These are phyloP conservation scores for Phytophthora quininea DNA, from an alignment of 352 stramenopile species.

Conservation along the genomic window DNA sequence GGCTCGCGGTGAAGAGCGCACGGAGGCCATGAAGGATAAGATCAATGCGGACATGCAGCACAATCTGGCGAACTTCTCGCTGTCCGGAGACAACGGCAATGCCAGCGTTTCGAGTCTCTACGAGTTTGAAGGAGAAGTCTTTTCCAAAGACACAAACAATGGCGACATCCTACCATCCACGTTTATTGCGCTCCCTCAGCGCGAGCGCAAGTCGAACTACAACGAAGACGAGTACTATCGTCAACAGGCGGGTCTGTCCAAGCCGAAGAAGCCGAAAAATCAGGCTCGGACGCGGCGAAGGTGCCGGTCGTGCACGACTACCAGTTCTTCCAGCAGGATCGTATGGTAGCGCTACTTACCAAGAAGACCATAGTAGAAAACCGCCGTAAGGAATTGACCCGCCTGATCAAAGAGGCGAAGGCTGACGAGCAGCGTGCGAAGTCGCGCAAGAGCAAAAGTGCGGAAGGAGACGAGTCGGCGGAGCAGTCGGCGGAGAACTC, in stretches of 20 bases:
- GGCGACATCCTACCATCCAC: conserved; percentile 85
- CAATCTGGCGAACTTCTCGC: conserved; percentile 96
- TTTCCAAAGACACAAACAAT: conserved; percentile 87
- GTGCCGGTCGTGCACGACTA: conserved; percentile 94
- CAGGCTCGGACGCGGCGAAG: conserved; percentile 87
- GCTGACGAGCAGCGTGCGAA: conserved; percentile 81
- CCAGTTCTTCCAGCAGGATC: conserved; percentile 94
- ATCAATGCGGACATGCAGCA: conserved; percentile 93
- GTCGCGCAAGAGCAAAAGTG: conserved; percentile 75
- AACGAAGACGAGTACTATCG: conserved; percentile 98
- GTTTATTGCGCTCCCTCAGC: conserved; percentile 88
- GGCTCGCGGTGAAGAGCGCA: conserved; percentile 91
- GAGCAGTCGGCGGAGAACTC: conserved; percentile 74
- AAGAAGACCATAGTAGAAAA: conserved; percentile 92
- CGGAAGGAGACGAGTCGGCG: conserved; percentile 54
- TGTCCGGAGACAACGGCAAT: conserved; percentile 88
- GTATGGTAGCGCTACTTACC: conserved; percentile 85
- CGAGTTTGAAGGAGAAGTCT: conserved; percentile 89
- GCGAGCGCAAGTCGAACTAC: conserved; percentile 93
- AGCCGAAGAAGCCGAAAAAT: conserved; percentile 91
- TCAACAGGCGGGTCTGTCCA: conserved; percentile 79
- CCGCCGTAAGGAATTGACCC: conserved; percentile 82
- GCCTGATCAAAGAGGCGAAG: conserved; percentile 86
- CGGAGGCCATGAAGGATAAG: conserved; percentile 87
- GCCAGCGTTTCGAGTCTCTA: conserved; percentile 83